Conservation (phyloP, 1,139 yeast species). For the Casaregolazyma lundiana region DNA sequence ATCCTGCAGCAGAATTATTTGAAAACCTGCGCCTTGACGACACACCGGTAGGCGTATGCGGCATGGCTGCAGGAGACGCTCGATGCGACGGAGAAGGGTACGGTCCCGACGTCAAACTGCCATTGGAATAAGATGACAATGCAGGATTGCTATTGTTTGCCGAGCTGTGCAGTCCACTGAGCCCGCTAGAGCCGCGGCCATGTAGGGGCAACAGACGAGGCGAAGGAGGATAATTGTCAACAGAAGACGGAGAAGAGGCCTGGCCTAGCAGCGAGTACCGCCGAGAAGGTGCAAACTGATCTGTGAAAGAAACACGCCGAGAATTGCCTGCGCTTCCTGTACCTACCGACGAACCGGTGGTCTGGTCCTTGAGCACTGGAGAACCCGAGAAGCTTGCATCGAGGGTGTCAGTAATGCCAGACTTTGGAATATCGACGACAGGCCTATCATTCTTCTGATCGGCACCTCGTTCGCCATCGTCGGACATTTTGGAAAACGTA, state of each 20-base stretch:
- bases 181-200: background rate
- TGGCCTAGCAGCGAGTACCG: slow-evolving; percentile 8
- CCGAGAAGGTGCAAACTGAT: background rate
- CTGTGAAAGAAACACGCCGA: slow-evolving; percentile 4
- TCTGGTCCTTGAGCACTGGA: slow-evolving; percentile 2
- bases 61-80: slow-evolving; percentile 8
- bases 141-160: background rate
- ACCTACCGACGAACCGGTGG: slow-evolving; percentile 4
- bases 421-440: slow-evolving; percentile 10
- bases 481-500: background rate
- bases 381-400: background rate
- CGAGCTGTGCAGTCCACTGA: background rate
- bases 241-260: slow-evolving; percentile 7
- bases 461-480: slow-evolving; percentile 5
- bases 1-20: slow-evolving; percentile 2
- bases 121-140: background rate
- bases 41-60: background rate
- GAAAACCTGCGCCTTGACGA: slow-evolving; percentile 5
- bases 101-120: slow-evolving; percentile 1
- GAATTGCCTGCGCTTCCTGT: background rate
- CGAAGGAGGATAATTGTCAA: slow-evolving; percentile 7
- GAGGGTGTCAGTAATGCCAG: slow-evolving; percentile 8
- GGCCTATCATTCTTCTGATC: slow-evolving; percentile 6
- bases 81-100: slow-evolving; percentile 6
- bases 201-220: slow-evolving; percentile 8